Evolutionary conservation across 129 eudicot genomes (phyloP).

Genomic region (Chrysanthemum lavandulifolium): DNA sequence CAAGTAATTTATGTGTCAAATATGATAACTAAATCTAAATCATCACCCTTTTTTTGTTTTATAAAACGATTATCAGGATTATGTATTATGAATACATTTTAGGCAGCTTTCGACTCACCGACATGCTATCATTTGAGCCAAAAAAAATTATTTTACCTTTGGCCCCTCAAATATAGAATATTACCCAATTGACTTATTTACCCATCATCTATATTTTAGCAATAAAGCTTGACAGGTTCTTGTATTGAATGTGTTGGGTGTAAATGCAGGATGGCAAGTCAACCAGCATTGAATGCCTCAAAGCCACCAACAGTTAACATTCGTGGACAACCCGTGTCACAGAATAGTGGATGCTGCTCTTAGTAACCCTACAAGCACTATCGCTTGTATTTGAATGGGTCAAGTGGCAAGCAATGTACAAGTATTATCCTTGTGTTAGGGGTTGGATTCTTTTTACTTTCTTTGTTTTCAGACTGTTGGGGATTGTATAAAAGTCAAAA

Average conservation of each 20-base stretch:
- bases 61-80: background rate
- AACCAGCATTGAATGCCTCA: conserved; percentile 58
- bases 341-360: conserved; percentile 82
- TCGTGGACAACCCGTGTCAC: conserved; percentile 84
- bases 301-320: conserved; percentile 79
- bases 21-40: background rate
- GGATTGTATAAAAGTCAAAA: conserved; percentile 36
- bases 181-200: background rate
- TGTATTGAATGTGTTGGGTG: background rate
- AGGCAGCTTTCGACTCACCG: background rate
- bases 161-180: background rate
- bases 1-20: background rate
- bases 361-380: conserved; percentile 26
- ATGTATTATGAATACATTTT: background rate
- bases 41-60: background rate
- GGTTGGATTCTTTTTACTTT: conserved; percentile 30
- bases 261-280: conserved; percentile 77
- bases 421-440: conserved; percentile 33
- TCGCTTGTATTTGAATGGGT: conserved; percentile 25
- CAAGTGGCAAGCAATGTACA: conserved; percentile 35
- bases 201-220: background rate
- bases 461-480: conserved; percentile 22
- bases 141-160: background rate
- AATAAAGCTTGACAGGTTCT: too few species aligned
- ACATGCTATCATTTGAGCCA: background rate